Base-by-base conservation (phyloP, 169 alveolate genomes). In the Eimeria mitis region DNA sequence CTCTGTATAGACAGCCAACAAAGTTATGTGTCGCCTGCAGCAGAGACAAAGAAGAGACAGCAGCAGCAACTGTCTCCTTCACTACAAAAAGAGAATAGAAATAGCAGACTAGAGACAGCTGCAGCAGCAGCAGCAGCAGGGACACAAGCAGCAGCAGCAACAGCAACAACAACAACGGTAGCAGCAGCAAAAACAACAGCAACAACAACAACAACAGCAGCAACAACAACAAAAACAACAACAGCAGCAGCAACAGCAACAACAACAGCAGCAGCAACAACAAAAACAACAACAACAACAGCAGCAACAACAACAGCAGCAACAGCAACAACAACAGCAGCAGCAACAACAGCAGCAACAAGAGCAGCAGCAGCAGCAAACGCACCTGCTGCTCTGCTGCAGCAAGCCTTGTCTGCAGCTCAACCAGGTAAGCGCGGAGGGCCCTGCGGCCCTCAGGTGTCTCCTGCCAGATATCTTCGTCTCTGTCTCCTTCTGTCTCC, bases 301-400 rank as follows among this genome's bases (percentile, higher is more conserved):
- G n/a, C n/a, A n/a, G n/a, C n/a, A n/a, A n/a, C 59, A 42, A 61
- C 84, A 42, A 61, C 42, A 23, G 2, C 78, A 13, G 78, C 78
- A 23, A 54, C 83, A 42, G 56, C 84, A 28, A 21, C 84, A 0
- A 40, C 61, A 42, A 37, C 84, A 31, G 37, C 59, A 21, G 84
- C 84, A 42, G 59, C 84, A 21, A 25, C 40, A 21, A 6, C 31
- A 3, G 37, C 42, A 37, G 84, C 59, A 2, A 31, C 87, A 44
- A 42, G n/a, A 44, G 87, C 87, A 44, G 63, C 87, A 44, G 87
- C 87, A 44, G 73, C 65, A 85, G 68, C 54, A 37, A 23, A 85
- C 92, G 28, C 79, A 85, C 92, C 47, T 85, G 92, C 31, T 85
- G 79, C 81, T 85, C 92, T 19, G 92, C 92, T 25, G 61, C 79